phyloP scores from a whole-genome alignment of 441 rosid genomes.

The Populus hybrid region DNA sequence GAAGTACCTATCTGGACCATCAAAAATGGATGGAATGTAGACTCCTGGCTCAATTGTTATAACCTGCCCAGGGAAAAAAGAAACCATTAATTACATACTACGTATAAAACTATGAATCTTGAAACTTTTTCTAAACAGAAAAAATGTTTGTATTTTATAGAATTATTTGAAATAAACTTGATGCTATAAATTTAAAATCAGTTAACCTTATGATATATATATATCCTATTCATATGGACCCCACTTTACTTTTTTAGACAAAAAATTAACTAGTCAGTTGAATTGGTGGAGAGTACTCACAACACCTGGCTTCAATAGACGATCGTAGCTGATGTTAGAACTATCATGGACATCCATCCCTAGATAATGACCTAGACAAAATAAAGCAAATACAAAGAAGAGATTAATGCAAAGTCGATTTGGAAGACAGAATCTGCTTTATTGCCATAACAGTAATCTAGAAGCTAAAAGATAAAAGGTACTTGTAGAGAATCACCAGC shows the following conservation, averaged over 20 bases:
- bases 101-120: not conserved
- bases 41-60: slow-evolving; percentile 97
- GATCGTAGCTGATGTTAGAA: slow-evolving; percentile 62
- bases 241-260: not conserved
- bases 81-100: not conserved
- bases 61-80: slow-evolving; percentile 45
- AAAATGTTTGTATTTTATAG: not conserved
- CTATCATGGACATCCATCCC: slow-evolving; percentile 99
- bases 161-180: not conserved
- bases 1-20: slow-evolving; percentile 67
- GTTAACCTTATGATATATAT: not conserved
- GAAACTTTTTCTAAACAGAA: not conserved
- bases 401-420: slow-evolving; percentile 3
- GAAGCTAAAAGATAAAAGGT: not conserved
- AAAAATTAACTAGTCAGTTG: not conserved
- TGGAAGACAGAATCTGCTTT: not conserved
- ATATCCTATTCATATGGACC: not conserved
- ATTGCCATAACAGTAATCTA: not conserved
- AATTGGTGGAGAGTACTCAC: slow-evolving; percentile 46
- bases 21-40: slow-evolving; percentile 62
- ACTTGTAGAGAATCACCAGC: not conserved
- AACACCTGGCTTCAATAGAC: slow-evolving; percentile 82
- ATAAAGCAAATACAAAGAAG: slow-evolving; percentile 6
- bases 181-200: not conserved
- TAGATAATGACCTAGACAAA: slow-evolving; percentile 80